A percentile compares a stretch with the other conserved stretches of the same genome.
Evolutionary conservation across 768 basidiomycete genomes (phyloP).

Genomic region (Omphalotus guepiniiformis): DNA sequence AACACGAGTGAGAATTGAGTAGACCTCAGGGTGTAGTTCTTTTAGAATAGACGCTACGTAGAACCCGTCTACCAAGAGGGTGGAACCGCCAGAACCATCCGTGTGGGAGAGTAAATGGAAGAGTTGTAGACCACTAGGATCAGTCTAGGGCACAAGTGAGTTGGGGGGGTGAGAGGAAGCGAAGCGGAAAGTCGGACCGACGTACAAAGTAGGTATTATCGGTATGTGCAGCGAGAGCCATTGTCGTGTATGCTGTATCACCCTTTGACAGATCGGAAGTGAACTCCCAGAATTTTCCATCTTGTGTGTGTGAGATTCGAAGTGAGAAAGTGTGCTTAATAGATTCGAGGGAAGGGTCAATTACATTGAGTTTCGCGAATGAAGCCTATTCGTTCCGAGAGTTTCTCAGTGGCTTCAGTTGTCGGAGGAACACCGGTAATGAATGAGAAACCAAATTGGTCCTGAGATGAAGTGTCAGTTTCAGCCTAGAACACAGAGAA

Average conservation of each 20-base stretch:
- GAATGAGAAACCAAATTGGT: slow-evolving; percentile 87
- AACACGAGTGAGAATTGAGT: slow-evolving; percentile 61
- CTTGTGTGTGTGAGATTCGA: slow-evolving; percentile 32
- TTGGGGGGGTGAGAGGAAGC: not conserved
- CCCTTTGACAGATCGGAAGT: slow-evolving; percentile 87
- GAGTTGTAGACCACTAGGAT: slow-evolving; percentile 92
- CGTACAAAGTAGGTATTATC: slow-evolving; percentile 66
- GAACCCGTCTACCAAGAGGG: slow-evolving; percentile 95
- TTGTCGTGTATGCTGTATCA: slow-evolving; percentile 90
- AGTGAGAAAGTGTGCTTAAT: not conserved
- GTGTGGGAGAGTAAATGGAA: slow-evolving; percentile 90
- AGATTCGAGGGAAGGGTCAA: slow-evolving; percentile 8
- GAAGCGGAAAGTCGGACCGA: slow-evolving; percentile 9
- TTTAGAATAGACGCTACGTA: slow-evolving; percentile 81
- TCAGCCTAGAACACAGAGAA: slow-evolving; percentile 26
- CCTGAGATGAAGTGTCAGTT: slow-evolving; percentile 35
- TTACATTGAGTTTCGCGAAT: slow-evolving; percentile 77
- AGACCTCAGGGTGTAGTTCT: slow-evolving; percentile 65
- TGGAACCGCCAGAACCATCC: slow-evolving; percentile 78
- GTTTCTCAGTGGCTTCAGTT: slow-evolving; percentile 78
- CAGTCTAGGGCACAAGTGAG: slow-evolving; percentile 50
- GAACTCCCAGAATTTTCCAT: slow-evolving; percentile 97
- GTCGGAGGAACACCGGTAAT: slow-evolving; percentile 76
- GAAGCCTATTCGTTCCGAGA: slow-evolving; percentile 74
- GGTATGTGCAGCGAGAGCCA: slow-evolving; percentile 82